Evolutionary conservation across 768 basidiomycete species (phyloP), one percentile per base, ranked within the genome.

Genomic region (Tricholoma sp.): DNA sequence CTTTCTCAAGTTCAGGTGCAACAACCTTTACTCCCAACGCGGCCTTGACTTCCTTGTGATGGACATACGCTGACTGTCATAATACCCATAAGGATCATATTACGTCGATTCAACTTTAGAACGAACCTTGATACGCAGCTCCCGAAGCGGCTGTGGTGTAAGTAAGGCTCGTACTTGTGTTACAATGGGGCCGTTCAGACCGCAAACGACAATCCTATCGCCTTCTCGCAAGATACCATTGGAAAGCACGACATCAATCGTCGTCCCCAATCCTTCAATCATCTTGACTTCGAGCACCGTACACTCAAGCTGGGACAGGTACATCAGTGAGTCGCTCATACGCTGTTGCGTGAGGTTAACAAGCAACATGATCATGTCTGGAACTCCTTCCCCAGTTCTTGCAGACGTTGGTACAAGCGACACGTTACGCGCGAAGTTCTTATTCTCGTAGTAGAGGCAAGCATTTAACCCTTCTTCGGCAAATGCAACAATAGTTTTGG

Each of bases 271-370:
- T 66, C 97, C 97, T 74, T 99, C 97, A 63, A 98, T 85, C 60
- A 98, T 91, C 80, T 99, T 99, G 70, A 98, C 97, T 72, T 98
- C 97, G 57, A 99, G 83, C 10, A 99, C 93, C 5, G 97, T 99
- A 72, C 96, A 98, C 74, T 98, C 94, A 45, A 98, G 79, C 67
- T 97, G 94, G 29, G 94, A 91, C 58, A 98, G 82, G 74, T 98
- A 99, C 97, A 98, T 99, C 59, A 99, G 80, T 43, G 89, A 83
- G 70, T 95, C 91, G 71, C 89, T 94, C 96, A 98, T 97, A 58
- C 97, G 85, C 74, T 97, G 89, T 71, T 98, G 96, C 14, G 96
- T 98, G 54, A 98, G 82, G 71, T 97, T 95, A 74, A 98, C 84
- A 67, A 99, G 85, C 24, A 99, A 81, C 91, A 95, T 92, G 75